phyloP scores from a whole-genome alignment of 495 filamentous ascomycete genomes.

The Xylaria bambusicola region DNA sequence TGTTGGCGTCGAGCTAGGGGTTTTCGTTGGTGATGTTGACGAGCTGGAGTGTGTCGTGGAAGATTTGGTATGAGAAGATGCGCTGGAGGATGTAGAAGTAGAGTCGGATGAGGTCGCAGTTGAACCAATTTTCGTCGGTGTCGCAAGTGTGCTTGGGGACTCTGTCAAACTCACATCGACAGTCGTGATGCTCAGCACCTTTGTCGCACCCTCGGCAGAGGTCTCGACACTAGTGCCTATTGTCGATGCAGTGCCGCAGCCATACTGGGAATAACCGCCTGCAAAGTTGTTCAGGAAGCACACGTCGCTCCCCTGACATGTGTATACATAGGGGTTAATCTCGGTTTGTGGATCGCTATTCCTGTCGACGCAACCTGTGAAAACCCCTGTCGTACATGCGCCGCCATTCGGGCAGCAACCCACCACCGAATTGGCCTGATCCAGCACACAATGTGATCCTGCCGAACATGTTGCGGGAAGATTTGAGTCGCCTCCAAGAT shows the following conservation, averaged over 20 bases:
- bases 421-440: constrained; percentile 44
- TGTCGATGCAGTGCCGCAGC: constrained; percentile 48
- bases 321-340: constrained; percentile 51
- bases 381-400: constrained; percentile 48
- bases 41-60: constrained; percentile 22
- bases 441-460: constrained; percentile 54
- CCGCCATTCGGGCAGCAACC: constrained; percentile 53
- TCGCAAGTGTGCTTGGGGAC: constrained; percentile 31
- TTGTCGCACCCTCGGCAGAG: constrained; percentile 39
- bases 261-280: constrained; percentile 51
- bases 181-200: constrained; percentile 30
- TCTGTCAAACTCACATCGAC: constrained; percentile 37
- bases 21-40: constrained; percentile 14
- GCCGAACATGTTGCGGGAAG: constrained; percentile 50
- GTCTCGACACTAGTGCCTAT: constrained; percentile 44
- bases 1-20: constrained; percentile 8
- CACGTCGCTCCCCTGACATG: constrained; percentile 41
- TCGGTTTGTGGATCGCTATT: constrained; percentile 49
- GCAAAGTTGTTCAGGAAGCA: constrained; percentile 51
- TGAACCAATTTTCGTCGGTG: constrained; percentile 39
- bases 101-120: not conserved
- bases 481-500: constrained; percentile 42
- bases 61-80: constrained; percentile 18
- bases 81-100: constrained; percentile 21
- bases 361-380: constrained; percentile 50